A percentile compares a stretch with the other conserved stretches of the same genome.
Conservation (phyloP, 2,329 filamentous ascomycete genomes). For the Calonectria pteridis region DNA sequence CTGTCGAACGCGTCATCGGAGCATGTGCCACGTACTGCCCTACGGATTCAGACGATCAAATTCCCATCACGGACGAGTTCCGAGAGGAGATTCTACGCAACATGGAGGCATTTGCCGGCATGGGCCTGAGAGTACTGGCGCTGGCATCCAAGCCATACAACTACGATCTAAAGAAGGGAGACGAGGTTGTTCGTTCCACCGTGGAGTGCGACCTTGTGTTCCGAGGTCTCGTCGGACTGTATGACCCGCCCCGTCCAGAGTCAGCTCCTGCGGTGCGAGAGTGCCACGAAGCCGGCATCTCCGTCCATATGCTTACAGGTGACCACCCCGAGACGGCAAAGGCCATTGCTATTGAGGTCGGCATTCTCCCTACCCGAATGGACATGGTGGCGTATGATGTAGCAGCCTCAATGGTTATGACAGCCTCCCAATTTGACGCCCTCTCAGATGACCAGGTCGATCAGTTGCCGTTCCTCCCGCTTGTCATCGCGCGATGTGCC, state of each 20-base stretch:
- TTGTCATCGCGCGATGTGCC: conserved; percentile 78
- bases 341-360: conserved; percentile 74
- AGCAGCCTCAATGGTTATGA: conserved; percentile 73
- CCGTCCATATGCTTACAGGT: conserved; percentile 78
- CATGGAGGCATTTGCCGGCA: conserved; percentile 75
- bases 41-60: conserved; percentile 56
- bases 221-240: conserved; percentile 78
- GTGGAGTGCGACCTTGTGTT: conserved; percentile 74
- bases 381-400: conserved; percentile 67
- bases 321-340: conserved; percentile 75
- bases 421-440: conserved; percentile 74
- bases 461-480: conserved; percentile 70
- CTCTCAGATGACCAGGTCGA: conserved; percentile 75
- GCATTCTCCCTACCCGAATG: conserved; percentile 68
- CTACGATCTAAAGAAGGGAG: conserved; percentile 53
- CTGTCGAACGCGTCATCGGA: conserved; percentile 76
- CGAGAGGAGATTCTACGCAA: conserved; percentile 71
- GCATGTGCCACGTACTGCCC: conserved; percentile 68
- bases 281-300: conserved; percentile 72
- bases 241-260: conserved; percentile 78
- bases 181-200: conserved; percentile 56
- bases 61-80: conserved; percentile 62
- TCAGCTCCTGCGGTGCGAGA: conserved; percentile 69
- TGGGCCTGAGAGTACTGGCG: conserved; percentile 77
- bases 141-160: conserved; percentile 67